A percentile compares a stretch with the other conserved stretches of the same genome.
These are phyloP conservation scores for Nicotiana undulata DNA, from an alignment of 257 asterid genomes.

Conservation along the genomic window DNA sequence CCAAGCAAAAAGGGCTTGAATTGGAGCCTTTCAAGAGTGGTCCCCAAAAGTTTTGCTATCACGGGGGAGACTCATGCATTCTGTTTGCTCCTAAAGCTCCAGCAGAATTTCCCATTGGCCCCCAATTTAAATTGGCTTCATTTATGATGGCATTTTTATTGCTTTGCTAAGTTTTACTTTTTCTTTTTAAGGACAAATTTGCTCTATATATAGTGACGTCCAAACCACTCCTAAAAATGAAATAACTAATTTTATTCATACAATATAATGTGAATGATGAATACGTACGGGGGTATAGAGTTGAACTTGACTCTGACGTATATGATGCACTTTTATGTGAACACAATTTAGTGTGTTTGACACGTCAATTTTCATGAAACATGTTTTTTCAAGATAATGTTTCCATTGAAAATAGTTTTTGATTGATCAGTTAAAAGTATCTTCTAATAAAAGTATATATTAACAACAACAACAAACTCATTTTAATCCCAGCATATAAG, in stretches of 20 bases:
- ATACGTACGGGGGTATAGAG: too few species aligned
- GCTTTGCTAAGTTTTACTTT: neutral
- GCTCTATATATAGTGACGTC: neutral
- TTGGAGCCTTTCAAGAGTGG: neutral
- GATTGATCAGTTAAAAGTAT: too few species aligned
- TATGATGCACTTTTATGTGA: too few species aligned
- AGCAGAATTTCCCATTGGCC: neutral
- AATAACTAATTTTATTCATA: neutral
- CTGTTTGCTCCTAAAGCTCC: slow-evolving; percentile 1
- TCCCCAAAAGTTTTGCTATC: slow-evolving; percentile 1
- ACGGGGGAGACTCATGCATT: neutral
- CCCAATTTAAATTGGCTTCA: neutral
- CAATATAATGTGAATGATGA: neutral
- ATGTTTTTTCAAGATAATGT: too few species aligned
- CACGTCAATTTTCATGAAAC: too few species aligned
- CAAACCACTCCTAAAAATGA: neutral
- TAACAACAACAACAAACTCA: too few species aligned
- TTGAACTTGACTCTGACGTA: too few species aligned
- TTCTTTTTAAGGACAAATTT: neutral
- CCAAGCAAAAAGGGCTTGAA: neutral
- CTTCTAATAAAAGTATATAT: too few species aligned
- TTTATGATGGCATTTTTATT: neutral
- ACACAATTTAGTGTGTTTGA: too few species aligned
- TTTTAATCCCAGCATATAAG: too few species aligned
- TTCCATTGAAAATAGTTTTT: too few species aligned